Conservation (phyloP, 2,329 filamentous ascomycete species). For the Fonsecaea monophora region DNA sequence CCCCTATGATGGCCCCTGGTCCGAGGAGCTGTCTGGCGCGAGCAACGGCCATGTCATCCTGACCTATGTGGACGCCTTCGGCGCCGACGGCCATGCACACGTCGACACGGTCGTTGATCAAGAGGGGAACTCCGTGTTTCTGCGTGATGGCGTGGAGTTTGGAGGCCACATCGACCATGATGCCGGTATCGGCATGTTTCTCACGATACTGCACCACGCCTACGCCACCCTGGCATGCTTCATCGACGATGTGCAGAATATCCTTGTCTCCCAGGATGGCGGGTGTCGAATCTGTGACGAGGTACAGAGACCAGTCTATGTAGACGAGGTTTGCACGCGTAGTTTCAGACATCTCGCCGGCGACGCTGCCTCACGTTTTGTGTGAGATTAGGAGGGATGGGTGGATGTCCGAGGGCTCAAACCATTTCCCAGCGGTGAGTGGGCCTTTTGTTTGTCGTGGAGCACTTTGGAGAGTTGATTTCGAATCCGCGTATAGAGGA, state of each 20-base stretch:
- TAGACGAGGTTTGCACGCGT: conserved; percentile 42
- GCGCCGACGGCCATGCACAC: conserved; percentile 84
- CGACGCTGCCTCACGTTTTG: neutral
- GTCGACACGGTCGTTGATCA: conserved; percentile 93
- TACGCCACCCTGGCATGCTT: conserved; percentile 78
- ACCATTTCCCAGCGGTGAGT: neutral
- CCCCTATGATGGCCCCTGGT: conserved; percentile 79
- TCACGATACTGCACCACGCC: conserved; percentile 90
- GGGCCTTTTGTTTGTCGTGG: neutral
- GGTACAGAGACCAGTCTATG: conserved; percentile 81
- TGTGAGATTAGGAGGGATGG: neutral
- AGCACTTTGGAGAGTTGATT: neutral
- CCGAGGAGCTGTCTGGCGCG: conserved; percentile 77
- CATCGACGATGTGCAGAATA: conserved; percentile 75
- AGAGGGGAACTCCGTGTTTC: conserved; percentile 73
- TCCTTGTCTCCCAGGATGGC: conserved; percentile 76
- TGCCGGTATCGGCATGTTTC: conserved; percentile 77
- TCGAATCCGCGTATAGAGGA: neutral
- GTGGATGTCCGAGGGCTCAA: neutral
- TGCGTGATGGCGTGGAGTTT: conserved; percentile 74
- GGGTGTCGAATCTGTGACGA: conserved; percentile 92
- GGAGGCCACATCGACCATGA: conserved; percentile 72
- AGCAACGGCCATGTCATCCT: conserved; percentile 84
- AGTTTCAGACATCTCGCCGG: conserved; percentile 39
- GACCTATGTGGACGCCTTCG: conserved; percentile 92